Evolutionary conservation across 805 yeast genomes (phyloP).

Genomic region (Tetrapisispora nanseiensis): DNA sequence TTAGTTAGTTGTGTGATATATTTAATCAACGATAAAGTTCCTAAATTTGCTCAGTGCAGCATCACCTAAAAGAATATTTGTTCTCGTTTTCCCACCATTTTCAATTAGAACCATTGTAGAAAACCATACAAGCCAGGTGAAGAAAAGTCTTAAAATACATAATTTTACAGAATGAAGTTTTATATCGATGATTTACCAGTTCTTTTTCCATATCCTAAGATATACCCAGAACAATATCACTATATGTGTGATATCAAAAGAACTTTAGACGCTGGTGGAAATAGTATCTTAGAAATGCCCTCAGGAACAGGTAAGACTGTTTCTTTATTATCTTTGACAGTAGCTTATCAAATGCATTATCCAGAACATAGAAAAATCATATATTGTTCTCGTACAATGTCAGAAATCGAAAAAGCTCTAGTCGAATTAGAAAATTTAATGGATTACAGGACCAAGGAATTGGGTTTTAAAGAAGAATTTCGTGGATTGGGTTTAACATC

Average conservation of each 20-base stretch:
- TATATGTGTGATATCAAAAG: conserved; percentile 94
- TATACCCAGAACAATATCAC: conserved; percentile 96
- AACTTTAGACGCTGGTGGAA: conserved; percentile 92
- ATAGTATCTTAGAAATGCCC: conserved; percentile 96
- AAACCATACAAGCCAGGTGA: no score
- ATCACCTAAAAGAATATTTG: no score
- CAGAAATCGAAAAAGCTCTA: conserved; percentile 94
- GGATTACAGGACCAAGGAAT: conserved; percentile 73
- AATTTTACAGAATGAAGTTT: conserved; percentile 59
- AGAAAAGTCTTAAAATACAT: neutral
- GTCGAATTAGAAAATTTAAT: conserved; percentile 82
- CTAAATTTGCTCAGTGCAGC: no score
- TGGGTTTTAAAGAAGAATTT: conserved; percentile 84
- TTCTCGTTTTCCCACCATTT: no score
- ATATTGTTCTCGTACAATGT: conserved; percentile 98
- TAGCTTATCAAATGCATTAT: conserved; percentile 90
- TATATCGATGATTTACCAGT: conserved; percentile 93
- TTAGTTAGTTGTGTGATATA: no score
- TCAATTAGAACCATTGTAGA: no score
- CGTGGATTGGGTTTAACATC: conserved; percentile 89
- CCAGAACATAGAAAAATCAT: conserved; percentile 87
- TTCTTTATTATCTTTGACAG: conserved; percentile 79
- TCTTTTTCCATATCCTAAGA: conserved; percentile 89
- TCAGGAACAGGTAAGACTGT: conserved; percentile 98
- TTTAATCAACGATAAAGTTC: no score